Base-by-base conservation (phyloP, 805 yeast genomes). In the Zygoascus biomembranicola region DNA sequence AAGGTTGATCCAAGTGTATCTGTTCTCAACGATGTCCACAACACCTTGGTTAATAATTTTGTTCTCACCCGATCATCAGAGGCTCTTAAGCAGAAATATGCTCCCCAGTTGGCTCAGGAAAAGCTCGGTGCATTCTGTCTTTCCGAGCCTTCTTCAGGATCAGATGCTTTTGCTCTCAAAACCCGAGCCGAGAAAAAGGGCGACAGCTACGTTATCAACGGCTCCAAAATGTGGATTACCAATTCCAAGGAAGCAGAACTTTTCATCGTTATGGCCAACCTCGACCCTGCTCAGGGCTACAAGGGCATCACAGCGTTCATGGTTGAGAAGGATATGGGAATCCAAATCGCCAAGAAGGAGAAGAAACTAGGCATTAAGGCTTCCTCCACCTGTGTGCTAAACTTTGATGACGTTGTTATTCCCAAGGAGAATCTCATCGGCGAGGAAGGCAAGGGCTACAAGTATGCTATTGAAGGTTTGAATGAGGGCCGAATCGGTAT, bases 221-320 rank as follows among this genome's bases (percentile, higher is more conserved):
- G 77, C 43, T 66, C 73, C 49, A 73, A 73, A 57, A 73, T 73
- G 77, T 73, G 77, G 77, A 73, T 73, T 62, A 70, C 77, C 41
- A 73, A 73, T 63, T 71, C 77, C 14, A 62, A 59, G 19, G 77
- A 73, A 60, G 77, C 77, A 20, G 76, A 68, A 32, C 52, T 71
- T 13, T 73, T 73, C 55, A 58, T 73, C 14, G 66, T 73, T 26
- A 65, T 73, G 54, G 77, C 77, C 45, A 73, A 69, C 59, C 59
- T 69, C 31, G 76, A 69, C 47, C 75, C 75, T 18, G 59, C 64
- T 50, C 60, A 64, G 62, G 77, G 77, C 42, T 73, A 73, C 66
- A 69, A 69, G 59, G 77, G 77, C 19, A 73, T 73, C 62, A 73
- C 77, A 10, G 72, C 73, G 13, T 73, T 73, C 51, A 69, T 73